Base-by-base conservation (phyloP, 805 yeast species). In the Komagataella mondaviorum region DNA sequence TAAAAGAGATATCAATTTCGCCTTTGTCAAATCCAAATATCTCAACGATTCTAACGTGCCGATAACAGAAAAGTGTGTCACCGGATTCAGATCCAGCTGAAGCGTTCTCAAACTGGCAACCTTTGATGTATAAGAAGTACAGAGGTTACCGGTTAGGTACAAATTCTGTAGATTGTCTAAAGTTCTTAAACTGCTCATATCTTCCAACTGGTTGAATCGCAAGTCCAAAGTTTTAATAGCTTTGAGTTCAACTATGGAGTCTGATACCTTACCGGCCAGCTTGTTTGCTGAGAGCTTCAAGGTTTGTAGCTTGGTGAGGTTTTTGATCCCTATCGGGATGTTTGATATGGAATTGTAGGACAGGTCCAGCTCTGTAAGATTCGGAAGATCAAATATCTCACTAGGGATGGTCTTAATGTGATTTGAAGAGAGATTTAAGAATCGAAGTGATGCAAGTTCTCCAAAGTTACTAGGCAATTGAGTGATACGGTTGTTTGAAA, bases 371-470 rank as follows among this genome's bases (percentile, higher is more conserved):
- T 83, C 83, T 46, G 71, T 67, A 51, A 91, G 71, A 50, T 75
- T 76, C 0, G 71, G 60, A 54, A 91, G 71, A 22, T 76, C 72
- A 56, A 80, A 78, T 17, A 91, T 69, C 1, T 83, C 76, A 50
- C 78, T 83, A 0, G 93, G 95, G 54, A 80, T 81, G 1, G 56
- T 57, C 47, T 73, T 73, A 59, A 86, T 78, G 54, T 76, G 71
- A 62, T 95, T 93, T 2, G 96, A 89, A 2, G 96, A 80, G 48
- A 93, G 66, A 61, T 93, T 88, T 56, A 93, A 67, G 5, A 75
- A 64, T 52, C 76, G 74, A 57, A 87, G 68, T 54, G 73, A 73
- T 47, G 70, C 70, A 46, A 87, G 67, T 18, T 73, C 73, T 0
- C 79, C 71, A 59, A 88, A 80, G 1, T 78, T 70, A 30, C 71